phyloP scores from a whole-genome alignment of 1,139 yeast species.

The Magnusiomyces suaveolens region DNA sequence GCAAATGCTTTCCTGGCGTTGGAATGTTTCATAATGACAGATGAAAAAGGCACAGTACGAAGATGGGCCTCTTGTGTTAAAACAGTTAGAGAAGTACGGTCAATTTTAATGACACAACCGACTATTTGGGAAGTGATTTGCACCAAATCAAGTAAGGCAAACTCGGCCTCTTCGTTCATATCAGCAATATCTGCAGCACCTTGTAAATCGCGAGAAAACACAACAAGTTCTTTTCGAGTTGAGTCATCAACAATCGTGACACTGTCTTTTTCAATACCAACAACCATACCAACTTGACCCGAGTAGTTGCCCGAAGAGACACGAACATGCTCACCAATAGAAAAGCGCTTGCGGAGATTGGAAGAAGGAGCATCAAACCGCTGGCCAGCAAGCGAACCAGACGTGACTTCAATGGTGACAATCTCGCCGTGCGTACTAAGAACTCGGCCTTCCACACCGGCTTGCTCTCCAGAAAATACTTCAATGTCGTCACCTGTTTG shows the following conservation, averaged over 20 bases:
- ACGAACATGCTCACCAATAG: constrained; percentile 91
- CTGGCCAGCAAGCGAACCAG: constrained; percentile 42
- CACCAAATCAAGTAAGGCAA: constrained; percentile 81
- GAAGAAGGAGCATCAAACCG: constrained; percentile 65
- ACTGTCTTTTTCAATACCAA: constrained; percentile 68
- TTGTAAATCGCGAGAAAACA: constrained; percentile 77
- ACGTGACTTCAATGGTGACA: constrained; percentile 46
- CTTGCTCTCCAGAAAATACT: constrained; percentile 85
- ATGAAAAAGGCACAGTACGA: constrained; percentile 63
- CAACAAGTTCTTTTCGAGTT: constrained; percentile 78
- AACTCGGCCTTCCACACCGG: constrained; percentile 78
- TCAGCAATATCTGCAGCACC: constrained; percentile 41
- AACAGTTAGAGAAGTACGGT: constrained; percentile 75
- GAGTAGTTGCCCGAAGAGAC: constrained; percentile 84
- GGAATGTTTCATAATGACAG: constrained; percentile 68
- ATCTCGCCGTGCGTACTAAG: constrained; percentile 58
- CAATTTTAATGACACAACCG: constrained; percentile 85
- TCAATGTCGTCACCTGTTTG: constrained; percentile 95
- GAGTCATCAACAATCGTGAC: constrained; percentile 87
- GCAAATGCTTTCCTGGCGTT: constrained; percentile 60
- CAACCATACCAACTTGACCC: constrained; percentile 92
- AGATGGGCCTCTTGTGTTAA: constrained; percentile 76
- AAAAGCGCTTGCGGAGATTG: constrained; percentile 75
- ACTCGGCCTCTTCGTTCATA: constrained; percentile 53
- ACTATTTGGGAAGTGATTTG: constrained; percentile 79